Base-by-base conservation (phyloP, 2,329 filamentous ascomycete species). In the Sclerotinia glacialis region DNA sequence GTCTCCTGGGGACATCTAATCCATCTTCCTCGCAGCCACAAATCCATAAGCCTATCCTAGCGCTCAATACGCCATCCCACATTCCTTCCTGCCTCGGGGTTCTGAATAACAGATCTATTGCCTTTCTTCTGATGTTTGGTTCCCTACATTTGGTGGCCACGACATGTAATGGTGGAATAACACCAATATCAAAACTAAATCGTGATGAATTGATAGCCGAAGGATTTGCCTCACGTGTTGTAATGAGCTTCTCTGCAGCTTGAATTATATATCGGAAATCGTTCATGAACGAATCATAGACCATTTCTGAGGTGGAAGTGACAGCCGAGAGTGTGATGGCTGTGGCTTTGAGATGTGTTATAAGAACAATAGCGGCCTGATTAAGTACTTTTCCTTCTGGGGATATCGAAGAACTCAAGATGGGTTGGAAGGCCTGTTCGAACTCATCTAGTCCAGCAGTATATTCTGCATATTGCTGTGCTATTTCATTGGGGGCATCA, bases 101-200 rank as follows among this genome's bases (percentile, higher is more conserved):
- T 70, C 81, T 67, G 61, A 81, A 80, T 52, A 91, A 76, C 7
- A 90, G 77, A 70, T 85, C 80, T 52, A 90, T 86, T 9, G 88
- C 87, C 69, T 85, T 83, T 23, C 85, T 80, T 26, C 88, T 83
- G 44, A 84, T 80, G 1, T 78, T 71, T 0, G 83, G 81, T 68
- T 89, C 83, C 14, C 86, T 82, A 72, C 87, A 90, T 73, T 88
- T 89, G 8, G 85, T 88, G 8, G 85, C 87, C n/a, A 87, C 84
- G 6, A 89, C 82, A 69, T 86, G 89, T 0, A 90, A 80, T 0
- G 86, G 85, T 4, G 86, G 84, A 5, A 90, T 81, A 65, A 90
- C 85, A 23, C 87, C 87, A 14, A 88, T 76, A 61, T 89, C 86
- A 31, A 87, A 83, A 53, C 85, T 86, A 75, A 90, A 90, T 70